A percentile compares a stretch with the other conserved stretches of the same genome.
Evolutionary conservation across 2,329 filamentous ascomycete species (phyloP).

Genomic region (Colletotrichum nymphaeae): DNA sequence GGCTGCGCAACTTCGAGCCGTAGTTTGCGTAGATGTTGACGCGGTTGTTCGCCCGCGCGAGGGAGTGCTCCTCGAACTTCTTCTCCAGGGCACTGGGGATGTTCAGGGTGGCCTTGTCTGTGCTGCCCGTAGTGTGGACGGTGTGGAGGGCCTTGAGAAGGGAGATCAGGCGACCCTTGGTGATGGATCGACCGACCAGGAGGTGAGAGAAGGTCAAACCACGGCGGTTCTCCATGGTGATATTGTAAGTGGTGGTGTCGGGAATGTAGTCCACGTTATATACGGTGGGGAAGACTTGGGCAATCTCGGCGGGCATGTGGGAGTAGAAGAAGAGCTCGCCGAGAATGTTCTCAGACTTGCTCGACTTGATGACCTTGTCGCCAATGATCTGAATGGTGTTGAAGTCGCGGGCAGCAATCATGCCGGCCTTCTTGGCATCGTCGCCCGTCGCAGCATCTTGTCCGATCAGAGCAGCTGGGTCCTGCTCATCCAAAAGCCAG

Average conservation of each 20-base stretch:
- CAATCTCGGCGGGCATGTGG: constrained; percentile 41
- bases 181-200: constrained; percentile 45
- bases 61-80: constrained; percentile 39
- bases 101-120: constrained; percentile 36
- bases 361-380: constrained; percentile 45
- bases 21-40: constrained; percentile 44
- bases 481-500: constrained; percentile 43
- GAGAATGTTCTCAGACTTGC: constrained; percentile 44
- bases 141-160: constrained; percentile 41
- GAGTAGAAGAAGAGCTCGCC: constrained; percentile 48
- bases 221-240: constrained; percentile 44
- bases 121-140: constrained; percentile 38
- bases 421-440: constrained; percentile 40
- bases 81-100: constrained; percentile 38
- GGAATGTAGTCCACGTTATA: constrained; percentile 42
- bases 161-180: constrained; percentile 41
- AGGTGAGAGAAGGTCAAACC: constrained; percentile 44
- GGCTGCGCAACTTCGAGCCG: constrained; percentile 39
- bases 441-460: constrained; percentile 27
- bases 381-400: constrained; percentile 45
- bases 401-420: constrained; percentile 45
- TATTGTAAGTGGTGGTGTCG: constrained; percentile 41
- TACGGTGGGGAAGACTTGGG: constrained; percentile 39
- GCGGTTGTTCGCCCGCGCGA: constrained; percentile 35
- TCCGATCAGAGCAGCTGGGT: constrained; percentile 34